Percentiles rank a stretch among this genome's conserved stretches.
Conservation (phyloP, 2,329 filamentous ascomycete species). For the Pseudogymnoascus sp. region DNA sequence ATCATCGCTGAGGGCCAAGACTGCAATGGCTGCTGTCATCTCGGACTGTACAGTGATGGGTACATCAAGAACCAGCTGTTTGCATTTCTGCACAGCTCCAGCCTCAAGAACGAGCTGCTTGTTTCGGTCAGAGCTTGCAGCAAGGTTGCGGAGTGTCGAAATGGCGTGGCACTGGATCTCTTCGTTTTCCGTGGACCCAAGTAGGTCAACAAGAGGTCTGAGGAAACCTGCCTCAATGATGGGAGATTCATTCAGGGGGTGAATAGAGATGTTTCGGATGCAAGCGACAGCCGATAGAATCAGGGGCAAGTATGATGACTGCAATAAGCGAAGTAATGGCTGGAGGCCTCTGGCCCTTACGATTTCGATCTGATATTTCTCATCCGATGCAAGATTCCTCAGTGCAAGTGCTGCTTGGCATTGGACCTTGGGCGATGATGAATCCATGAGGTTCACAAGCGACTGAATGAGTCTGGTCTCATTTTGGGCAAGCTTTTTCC, state of each 20-base stretch:
- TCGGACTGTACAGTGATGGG: slow-evolving; percentile 93
- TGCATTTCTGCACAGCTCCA: slow-evolving; percentile 96
- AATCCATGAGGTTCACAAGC: slow-evolving; percentile 93
- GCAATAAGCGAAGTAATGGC: slow-evolving; percentile 79
- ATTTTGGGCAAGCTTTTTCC: slow-evolving; percentile 82
- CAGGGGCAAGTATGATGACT: slow-evolving; percentile 90
- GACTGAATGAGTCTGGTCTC: slow-evolving; percentile 90
- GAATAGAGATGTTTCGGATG: slow-evolving; percentile 98
- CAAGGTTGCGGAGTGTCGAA: slow-evolving; percentile 88
- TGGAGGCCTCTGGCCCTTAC: slow-evolving; percentile 80
- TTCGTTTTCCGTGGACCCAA: slow-evolving; percentile 94
- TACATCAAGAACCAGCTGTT: slow-evolving; percentile 88
- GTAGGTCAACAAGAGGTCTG: slow-evolving; percentile 83
- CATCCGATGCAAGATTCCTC: slow-evolving; percentile 91
- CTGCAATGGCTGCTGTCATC: slow-evolving; percentile 99
- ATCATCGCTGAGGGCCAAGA: slow-evolving; percentile 90
- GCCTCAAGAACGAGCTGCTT: slow-evolving; percentile 96
- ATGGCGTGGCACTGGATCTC: slow-evolving; percentile 99
- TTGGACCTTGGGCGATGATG: slow-evolving; percentile 93
- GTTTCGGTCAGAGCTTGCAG: slow-evolving; percentile 94
- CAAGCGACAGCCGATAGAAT: slow-evolving; percentile 96
- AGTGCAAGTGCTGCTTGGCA: slow-evolving; percentile 93
- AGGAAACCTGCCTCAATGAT: slow-evolving; percentile 98
- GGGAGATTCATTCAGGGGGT: slow-evolving; percentile 93
- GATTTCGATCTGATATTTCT: slow-evolving; percentile 98